Percentiles rank a stretch among this genome's conserved stretches.
Conservation (phyloP, 371 early-diverging fungal species). For the Circinella umbellata region DNA sequence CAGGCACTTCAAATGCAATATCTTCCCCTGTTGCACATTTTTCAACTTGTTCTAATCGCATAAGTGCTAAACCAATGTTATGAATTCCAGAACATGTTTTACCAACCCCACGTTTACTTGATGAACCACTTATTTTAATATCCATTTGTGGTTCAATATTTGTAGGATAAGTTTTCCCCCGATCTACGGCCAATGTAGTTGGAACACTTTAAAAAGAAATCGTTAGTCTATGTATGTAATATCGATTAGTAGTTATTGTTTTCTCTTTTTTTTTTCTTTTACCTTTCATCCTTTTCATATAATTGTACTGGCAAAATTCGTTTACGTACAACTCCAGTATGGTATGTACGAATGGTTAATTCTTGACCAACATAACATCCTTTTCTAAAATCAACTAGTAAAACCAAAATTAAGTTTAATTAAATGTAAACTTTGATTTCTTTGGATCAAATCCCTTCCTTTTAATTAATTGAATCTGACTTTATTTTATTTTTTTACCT, state of each 20-base stretch:
- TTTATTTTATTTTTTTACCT: conserved; percentile 52
- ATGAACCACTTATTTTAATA: conserved; percentile 43
- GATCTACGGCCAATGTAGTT: conserved; percentile 34
- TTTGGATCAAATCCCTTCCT: too few relatives aligned
- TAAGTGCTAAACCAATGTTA: conserved; percentile 87
- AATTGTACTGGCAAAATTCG: conserved; percentile 87
- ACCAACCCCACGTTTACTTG: conserved; percentile 58
- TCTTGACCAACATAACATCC: conserved; percentile 99
- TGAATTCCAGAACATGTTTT: conserved; percentile 67
- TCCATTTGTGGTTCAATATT: conserved; percentile 55
- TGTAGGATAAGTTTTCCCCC: conserved; percentile 23
- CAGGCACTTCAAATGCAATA: conserved; percentile 37
- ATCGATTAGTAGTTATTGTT: too few relatives aligned
- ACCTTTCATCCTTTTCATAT: conserved; percentile 44
- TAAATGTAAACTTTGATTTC: not conserved
- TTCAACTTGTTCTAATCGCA: conserved; percentile 79
- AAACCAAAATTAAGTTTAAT: not conserved
- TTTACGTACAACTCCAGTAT: conserved; percentile 94
- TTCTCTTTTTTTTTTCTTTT: conserved; percentile 16
- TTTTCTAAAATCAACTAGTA: conserved; percentile 89
- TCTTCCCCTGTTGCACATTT: conserved; percentile 21
- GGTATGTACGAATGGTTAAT: conserved; percentile 94
- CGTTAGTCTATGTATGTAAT: too few relatives aligned
- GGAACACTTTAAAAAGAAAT: conserved; percentile 36
- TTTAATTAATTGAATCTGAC: too few relatives aligned